Conservation (phyloP, 2,329 filamentous ascomycete genomes). For the Alternaria hordeiaustralica region DNA sequence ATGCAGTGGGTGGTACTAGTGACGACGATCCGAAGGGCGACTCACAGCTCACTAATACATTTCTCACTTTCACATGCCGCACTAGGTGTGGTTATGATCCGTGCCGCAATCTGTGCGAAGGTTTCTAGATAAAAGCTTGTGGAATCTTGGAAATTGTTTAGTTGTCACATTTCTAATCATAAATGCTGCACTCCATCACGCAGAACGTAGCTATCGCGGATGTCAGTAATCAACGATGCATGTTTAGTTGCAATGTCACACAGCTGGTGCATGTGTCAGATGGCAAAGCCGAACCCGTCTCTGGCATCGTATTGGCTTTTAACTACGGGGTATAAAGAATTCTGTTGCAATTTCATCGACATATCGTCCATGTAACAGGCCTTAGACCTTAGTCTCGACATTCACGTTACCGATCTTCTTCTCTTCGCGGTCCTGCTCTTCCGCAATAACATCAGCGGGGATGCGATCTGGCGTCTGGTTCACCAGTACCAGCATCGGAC, state of each 20-base stretch:
- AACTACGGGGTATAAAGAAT: not conserved
- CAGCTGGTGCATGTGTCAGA: not conserved
- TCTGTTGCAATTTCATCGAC: not conserved
- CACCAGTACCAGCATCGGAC: conserved; percentile 42
- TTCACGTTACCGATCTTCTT: conserved; percentile 23
- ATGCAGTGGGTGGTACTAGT: not conserved
- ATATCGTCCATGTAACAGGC: not conserved
- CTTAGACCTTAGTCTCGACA: conserved; percentile 20
- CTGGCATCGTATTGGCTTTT: not conserved
- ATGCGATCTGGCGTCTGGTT: conserved; percentile 43
- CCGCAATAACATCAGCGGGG: conserved; percentile 38
- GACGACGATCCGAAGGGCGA: not conserved
- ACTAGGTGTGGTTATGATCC: not conserved
- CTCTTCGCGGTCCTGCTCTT: conserved; percentile 25
- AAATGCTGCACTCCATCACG: not conserved
- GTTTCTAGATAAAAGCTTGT: not conserved
- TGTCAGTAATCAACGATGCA: not conserved
- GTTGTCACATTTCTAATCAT: not conserved
- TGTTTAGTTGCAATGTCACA: not conserved
- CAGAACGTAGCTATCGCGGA: not conserved
- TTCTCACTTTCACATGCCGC: not conserved
- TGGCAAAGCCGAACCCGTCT: not conserved
- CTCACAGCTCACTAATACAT: not conserved
- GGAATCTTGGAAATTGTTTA: not conserved
- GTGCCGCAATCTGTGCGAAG: not conserved